Conservation (phyloP, 2,329 filamentous ascomycete species). For the Lachnellula suecica region DNA sequence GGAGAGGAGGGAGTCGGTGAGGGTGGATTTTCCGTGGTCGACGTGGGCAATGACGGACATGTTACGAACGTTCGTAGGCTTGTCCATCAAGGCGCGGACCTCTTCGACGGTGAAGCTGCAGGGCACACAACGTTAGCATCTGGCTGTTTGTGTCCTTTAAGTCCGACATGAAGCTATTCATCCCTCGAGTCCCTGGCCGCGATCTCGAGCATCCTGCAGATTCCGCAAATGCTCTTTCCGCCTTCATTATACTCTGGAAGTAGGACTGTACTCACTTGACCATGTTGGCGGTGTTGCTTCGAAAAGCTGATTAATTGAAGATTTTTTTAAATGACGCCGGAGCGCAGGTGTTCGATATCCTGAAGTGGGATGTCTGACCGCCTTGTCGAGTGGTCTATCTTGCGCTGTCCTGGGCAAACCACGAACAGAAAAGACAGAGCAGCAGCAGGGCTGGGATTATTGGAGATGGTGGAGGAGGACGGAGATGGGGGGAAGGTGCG, state of each 20-base stretch:
- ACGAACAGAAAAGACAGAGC: slow-evolving; percentile 28
- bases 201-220: neutral
- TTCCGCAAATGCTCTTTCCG: slow-evolving; percentile 2
- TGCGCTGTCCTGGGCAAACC: slow-evolving; percentile 26
- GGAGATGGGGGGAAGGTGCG: slow-evolving; percentile 11
- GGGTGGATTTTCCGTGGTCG: slow-evolving; percentile 99
- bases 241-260: neutral
- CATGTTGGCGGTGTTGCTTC: slow-evolving; percentile 87
- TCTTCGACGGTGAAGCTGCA: slow-evolving; percentile 97
- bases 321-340: slow-evolving; percentile 26
- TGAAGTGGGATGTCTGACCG: slow-evolving; percentile 24
- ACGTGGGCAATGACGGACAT: slow-evolving; percentile 99
- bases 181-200: slow-evolving; percentile 1
- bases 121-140: slow-evolving; percentile 48
- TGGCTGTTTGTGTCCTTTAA: slow-evolving; percentile 16
- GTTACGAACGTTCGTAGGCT: slow-evolving; percentile 78
- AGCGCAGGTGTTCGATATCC: slow-evolving; percentile 23
- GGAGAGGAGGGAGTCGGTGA: slow-evolving; percentile 98
- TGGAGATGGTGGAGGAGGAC: slow-evolving; percentile 16
- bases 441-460: slow-evolving; percentile 22
- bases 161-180: slow-evolving; percentile 14
- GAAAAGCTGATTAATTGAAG: slow-evolving; percentile 34
- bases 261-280: slow-evolving; percentile 80
- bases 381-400: slow-evolving; percentile 26
- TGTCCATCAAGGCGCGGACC: slow-evolving; percentile 78